Percentiles rank a stretch among this genome's conserved stretches.
Evolutionary conservation across 345 rosid species (phyloP).

Genomic region (Eucalyptus curtisii): DNA sequence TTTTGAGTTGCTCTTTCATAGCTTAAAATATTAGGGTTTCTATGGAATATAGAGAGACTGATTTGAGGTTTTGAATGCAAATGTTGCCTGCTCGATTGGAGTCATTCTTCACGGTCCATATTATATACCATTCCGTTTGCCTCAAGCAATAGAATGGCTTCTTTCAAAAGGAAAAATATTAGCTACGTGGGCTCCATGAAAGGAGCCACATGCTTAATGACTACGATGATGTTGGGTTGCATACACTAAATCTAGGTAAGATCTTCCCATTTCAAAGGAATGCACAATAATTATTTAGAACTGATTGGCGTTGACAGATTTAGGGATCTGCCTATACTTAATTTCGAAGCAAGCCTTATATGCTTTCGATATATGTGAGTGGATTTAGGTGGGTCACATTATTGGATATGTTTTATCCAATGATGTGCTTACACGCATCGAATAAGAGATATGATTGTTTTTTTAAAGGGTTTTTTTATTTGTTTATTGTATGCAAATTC

Average conservation of each 20-base stretch:
- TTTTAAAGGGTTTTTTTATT: neutral
- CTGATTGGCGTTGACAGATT: neutral
- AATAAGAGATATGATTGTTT: neutral
- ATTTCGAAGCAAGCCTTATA: neutral
- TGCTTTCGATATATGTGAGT: neutral
- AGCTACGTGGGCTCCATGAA: neutral
- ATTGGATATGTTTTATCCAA: neutral
- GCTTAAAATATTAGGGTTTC: neutral
- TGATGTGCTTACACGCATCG: accelerated
- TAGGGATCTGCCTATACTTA: accelerated
- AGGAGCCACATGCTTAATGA: neutral
- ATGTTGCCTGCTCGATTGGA: neutral
- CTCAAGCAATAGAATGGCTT: neutral
- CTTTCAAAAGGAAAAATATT: neutral
- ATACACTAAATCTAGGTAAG: neutral
- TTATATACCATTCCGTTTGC: neutral
- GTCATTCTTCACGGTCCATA: neutral
- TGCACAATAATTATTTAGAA: neutral
- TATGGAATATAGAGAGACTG: neutral
- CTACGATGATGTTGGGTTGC: neutral
- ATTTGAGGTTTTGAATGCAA: neutral
- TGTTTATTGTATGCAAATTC: neutral
- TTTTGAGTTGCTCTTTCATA: neutral
- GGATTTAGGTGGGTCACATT: neutral
- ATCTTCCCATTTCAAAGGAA: neutral